Conservation (phyloP, 73 alveolate species). For the Paramecium pentaurelia region DNA sequence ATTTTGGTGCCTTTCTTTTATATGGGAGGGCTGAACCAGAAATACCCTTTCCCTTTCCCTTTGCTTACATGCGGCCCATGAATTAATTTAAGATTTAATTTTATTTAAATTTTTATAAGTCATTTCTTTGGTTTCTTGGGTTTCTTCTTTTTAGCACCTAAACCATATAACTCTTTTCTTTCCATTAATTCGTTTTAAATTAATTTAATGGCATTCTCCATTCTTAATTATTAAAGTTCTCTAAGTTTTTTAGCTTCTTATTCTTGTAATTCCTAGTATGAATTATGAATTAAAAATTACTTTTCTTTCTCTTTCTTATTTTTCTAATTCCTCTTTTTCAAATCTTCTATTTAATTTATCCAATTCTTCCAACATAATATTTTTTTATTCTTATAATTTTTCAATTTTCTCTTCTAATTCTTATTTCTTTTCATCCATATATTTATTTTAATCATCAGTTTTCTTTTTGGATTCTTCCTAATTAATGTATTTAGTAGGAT, state of each 20-base stretch:
- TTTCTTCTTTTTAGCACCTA: conserved; percentile 44
- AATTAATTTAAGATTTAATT: conserved; percentile 35
- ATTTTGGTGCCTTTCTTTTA: conserved; percentile 60
- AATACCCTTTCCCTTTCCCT: conserved; percentile 64
- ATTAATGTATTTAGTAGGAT: not conserved
- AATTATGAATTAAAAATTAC: not conserved
- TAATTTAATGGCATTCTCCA: conserved; percentile 39
- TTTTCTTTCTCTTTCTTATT: not conserved
- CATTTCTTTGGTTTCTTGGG: not conserved
- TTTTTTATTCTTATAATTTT: not conserved
- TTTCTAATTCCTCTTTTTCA: conserved; percentile 23
- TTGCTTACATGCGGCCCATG: conserved; percentile 62
- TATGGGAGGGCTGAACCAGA: conserved; percentile 61
- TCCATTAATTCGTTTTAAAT: conserved; percentile 19
- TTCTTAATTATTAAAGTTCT: not conserved
- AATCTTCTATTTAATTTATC: conserved; percentile 10
- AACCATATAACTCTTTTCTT: conserved; percentile 24
- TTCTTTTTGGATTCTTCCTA: not conserved
- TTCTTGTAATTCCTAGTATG: conserved; percentile 11
- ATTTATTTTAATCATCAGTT: not conserved
- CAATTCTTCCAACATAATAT: not conserved
- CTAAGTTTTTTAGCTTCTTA: not conserved
- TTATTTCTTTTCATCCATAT: not conserved
- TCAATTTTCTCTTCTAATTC: conserved; percentile 15
- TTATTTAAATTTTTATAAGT: not conserved